phyloP scores from a whole-genome alignment of 129 eudicot genomes.

The Centella asiatica region DNA sequence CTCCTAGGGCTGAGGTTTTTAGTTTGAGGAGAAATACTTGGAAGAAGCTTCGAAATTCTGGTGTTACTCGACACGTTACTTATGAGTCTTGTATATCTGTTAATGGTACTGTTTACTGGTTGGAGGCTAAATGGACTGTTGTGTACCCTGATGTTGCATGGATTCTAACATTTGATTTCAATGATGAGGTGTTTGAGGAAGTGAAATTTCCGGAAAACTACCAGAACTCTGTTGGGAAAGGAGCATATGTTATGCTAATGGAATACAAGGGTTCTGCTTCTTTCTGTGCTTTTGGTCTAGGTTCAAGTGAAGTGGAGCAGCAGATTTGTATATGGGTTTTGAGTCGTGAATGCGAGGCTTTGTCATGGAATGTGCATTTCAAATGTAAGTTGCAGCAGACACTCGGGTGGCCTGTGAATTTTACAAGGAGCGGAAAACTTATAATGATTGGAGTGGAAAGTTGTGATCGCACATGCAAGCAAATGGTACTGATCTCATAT shows the following conservation, averaged over 20 bases:
- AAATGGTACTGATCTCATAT: neutral
- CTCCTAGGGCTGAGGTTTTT: neutral
- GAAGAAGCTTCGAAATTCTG: neutral
- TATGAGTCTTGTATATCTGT: neutral
- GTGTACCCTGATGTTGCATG: neutral
- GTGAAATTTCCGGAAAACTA: neutral
- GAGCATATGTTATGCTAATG: neutral
- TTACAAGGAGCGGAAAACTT: slow-evolving; percentile 11
- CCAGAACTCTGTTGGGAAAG: neutral
- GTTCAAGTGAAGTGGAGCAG: neutral
- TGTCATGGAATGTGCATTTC: neutral
- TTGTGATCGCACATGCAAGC: neutral
- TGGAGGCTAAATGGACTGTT: neutral
- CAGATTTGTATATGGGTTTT: neutral
- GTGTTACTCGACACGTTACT: neutral
- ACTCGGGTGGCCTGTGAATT: neutral
- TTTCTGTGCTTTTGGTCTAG: neutral
- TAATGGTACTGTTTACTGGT: neutral
- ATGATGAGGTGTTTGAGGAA: neutral
- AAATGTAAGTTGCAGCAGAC: neutral
- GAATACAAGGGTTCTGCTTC: neutral
- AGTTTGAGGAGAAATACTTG: neutral
- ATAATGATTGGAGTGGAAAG: neutral
- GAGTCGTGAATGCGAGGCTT: neutral
- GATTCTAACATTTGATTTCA: slow-evolving; percentile 2